A percentile compares a stretch with the other conserved stretches of the same genome.
Conservation (phyloP, 768 basidiomycete species). For the Sporobolomyces phaffii region DNA sequence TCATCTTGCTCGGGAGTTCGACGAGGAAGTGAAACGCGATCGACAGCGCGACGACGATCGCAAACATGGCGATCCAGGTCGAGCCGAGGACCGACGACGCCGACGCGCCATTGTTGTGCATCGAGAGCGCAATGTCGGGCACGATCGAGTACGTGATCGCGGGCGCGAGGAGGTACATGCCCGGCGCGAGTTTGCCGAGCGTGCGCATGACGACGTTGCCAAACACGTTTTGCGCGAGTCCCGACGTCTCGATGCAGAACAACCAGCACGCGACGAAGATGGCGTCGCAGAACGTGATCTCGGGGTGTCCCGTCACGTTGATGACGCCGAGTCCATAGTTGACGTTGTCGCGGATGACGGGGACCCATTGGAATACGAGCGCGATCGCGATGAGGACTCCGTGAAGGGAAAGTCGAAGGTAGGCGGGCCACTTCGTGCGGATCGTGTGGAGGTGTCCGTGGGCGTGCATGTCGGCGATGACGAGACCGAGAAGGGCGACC, state of each 20-base stretch:
- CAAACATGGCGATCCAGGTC: conserved; percentile 42
- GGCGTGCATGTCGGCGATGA: conserved; percentile 42
- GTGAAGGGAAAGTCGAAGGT: conserved; percentile 40
- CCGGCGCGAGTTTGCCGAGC: conserved; percentile 43
- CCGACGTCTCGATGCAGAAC: conserved; percentile 42
- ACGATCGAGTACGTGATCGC: conserved; percentile 43
- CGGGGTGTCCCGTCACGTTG: conserved; percentile 42
- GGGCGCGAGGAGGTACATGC: conserved; percentile 43
- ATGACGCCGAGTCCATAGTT: conserved; percentile 40
- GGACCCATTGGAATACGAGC: conserved; percentile 41
- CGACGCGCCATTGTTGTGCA: conserved; percentile 36
- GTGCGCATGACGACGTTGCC: conserved; percentile 44
- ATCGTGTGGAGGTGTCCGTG: conserved; percentile 44
- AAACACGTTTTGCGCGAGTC: conserved; percentile 40
- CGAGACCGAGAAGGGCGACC: conserved; percentile 42
- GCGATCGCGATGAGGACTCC: conserved; percentile 40
- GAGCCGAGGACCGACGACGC: conserved; percentile 40
- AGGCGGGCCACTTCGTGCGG: conserved; percentile 41
- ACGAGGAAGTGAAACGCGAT: conserved; percentile 44
- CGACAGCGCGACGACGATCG: conserved; percentile 38
- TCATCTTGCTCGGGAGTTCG: conserved; percentile 43
- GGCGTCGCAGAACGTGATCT: conserved; percentile 42
- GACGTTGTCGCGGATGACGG: conserved; percentile 43
- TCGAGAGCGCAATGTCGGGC: conserved; percentile 39
- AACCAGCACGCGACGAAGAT: conserved; percentile 42